These are phyloP conservation scores for Cornus suecica DNA, from an alignment of 148 eudicot genomes.

Conservation along the genomic window DNA sequence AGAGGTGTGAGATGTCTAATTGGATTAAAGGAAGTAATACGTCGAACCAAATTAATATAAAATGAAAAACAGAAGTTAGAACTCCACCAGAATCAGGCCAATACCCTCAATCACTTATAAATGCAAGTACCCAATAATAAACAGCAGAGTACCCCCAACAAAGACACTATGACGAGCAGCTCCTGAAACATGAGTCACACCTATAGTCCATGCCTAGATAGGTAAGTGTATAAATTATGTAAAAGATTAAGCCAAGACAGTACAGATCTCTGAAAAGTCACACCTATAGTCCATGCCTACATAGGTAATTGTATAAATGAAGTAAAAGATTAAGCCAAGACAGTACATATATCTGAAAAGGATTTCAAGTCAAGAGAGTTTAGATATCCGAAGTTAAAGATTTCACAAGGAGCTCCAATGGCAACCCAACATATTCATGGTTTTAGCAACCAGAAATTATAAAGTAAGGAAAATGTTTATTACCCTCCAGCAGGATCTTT, in stretches of 20 bases:
- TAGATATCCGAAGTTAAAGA: not conserved
- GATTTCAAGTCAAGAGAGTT: too few species aligned
- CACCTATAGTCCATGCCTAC: not conserved
- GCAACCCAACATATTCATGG: not conserved
- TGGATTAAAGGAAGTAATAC: too few species aligned
- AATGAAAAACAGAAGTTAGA: too few species aligned
- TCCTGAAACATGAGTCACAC: not conserved
- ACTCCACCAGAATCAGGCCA: too few species aligned
- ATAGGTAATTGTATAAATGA: not conserved
- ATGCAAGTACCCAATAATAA: not conserved
- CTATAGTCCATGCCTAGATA: not conserved
- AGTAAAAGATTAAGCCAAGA: not conserved
- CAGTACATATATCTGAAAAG: not conserved
- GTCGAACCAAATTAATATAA: too few species aligned
- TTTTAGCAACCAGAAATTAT: not conserved
- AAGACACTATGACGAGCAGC: not conserved
- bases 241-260: not conserved
- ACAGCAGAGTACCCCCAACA: not conserved
- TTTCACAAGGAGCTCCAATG: not conserved
- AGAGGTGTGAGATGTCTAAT: not conserved
- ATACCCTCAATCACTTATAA: too few species aligned
- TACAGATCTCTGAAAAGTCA: too few species aligned
- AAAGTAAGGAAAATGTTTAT: not conserved
- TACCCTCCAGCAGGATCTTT: constrained; percentile 69
- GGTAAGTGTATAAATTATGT: not conserved